Base-by-base conservation (phyloP, 2,329 filamentous ascomycete species). In the Biscogniauxia mediterranea region DNA sequence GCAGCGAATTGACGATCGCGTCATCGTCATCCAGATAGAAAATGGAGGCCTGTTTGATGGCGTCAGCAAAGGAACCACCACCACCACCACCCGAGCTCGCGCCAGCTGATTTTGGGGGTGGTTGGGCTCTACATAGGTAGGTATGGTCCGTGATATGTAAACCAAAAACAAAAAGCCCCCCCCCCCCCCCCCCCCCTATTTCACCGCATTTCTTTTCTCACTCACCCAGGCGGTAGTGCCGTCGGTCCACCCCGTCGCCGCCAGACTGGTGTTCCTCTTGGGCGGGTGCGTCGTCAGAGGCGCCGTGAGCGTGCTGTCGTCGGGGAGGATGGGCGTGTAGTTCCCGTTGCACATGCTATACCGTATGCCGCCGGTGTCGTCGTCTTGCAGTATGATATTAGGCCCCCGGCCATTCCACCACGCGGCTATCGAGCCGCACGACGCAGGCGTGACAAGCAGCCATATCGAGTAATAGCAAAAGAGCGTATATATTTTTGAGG, bases 301-400 rank as follows among this genome's bases (percentile, higher is more conserved):
- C 1, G 65, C 56, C 1, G 62, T 62, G 59, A 72, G 70, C 20
- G 64, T 68, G n/a, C 67, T 69, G 58, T 75, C 73, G 58, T 70
- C 64, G n/a, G 76, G 75, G 54, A 77, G 74, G 23, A 71, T 66
- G 1, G 76, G 73, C 13, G 68, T 69, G 57, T 64, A 62, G 38
- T 71, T 66, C 58, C 68, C 68, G 53, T 74, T 73, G 62, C 73
- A 74, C 51, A 70, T 69, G 61, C 73, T 78, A 65, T 79, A 75
- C 38, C 69, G 71, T 56, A 78, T 72, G 13, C 62, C 63, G 17
- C 71, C 72, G 1, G 73, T 75, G n/a, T 70, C 70, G 25, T 69
- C 65, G 65, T 78, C 75, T 61, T 76, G 75, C 54, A 76, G 61
- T 32, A 78, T 64, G 19, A 79, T 56, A 50, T 75, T 73, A 13